Conservation (phyloP, 2,329 filamentous ascomycete species). For the Aspergillus luchuensis region DNA sequence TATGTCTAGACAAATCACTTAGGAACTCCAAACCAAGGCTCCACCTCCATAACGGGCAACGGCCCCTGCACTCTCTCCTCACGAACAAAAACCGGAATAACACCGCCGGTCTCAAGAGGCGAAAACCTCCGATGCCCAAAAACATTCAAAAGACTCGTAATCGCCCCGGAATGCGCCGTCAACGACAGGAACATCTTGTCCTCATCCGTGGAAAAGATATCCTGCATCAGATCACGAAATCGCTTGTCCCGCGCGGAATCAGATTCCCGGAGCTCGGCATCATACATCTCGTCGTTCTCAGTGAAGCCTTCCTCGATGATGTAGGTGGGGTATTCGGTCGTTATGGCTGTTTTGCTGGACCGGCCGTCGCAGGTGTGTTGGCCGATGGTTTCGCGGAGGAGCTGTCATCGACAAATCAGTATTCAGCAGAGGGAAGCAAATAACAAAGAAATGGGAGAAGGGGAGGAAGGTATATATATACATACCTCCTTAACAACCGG, state of each 20-base stretch:
- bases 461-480: too few species aligned
- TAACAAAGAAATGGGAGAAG: too few species aligned
- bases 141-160: constrained; percentile 54
- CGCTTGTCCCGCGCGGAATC: constrained; percentile 51
- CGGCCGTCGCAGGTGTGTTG: constrained; percentile 65
- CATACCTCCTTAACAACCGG: constrained; percentile 60
- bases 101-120: constrained; percentile 49
- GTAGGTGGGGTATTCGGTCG: constrained; percentile 52
- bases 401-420: constrained; percentile 24
- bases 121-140: constrained; percentile 51
- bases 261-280: constrained; percentile 52
- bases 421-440: too few species aligned
- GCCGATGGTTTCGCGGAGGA: constrained; percentile 61
- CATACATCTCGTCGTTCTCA: constrained; percentile 59
- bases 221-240: constrained; percentile 50
- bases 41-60: constrained; percentile 22
- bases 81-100: constrained; percentile 55
- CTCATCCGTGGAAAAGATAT: constrained; percentile 53
- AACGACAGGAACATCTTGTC: constrained; percentile 54
- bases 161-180: constrained; percentile 62
- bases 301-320: constrained; percentile 56
- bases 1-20: constrained; percentile 1
- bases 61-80: constrained; percentile 34
- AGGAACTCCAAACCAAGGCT: constrained; percentile 29
- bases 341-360: constrained; percentile 52